Percentiles rank a stretch among this genome's conserved stretches.
These are phyloP conservation scores for Penicillium lagena DNA, from an alignment of 495 filamentous ascomycete genomes.

Conservation along the genomic window DNA sequence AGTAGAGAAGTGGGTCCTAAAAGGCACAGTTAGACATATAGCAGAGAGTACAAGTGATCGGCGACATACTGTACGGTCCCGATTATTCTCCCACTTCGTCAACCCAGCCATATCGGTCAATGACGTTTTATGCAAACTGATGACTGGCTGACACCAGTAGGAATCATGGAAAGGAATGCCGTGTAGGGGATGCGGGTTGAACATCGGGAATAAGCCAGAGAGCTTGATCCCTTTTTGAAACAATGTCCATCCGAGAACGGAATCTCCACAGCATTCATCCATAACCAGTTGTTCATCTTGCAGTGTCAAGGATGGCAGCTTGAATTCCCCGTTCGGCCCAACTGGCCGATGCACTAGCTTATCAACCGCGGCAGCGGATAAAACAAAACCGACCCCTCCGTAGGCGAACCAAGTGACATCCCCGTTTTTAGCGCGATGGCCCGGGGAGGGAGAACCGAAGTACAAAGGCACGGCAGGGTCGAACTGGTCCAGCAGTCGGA, in stretches of 20 bases:
- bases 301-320: slow-evolving; percentile 16
- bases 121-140: slow-evolving; percentile 45
- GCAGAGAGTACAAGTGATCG: neutral
- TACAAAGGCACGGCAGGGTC: slow-evolving; percentile 44
- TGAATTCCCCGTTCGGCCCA: slow-evolving; percentile 10
- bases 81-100: slow-evolving; percentile 17
- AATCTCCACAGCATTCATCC: slow-evolving; percentile 46
- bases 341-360: slow-evolving; percentile 15
- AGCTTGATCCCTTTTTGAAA: slow-evolving; percentile 36
- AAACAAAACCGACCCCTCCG: slow-evolving; percentile 46
- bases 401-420: slow-evolving; percentile 41
- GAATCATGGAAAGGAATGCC: slow-evolving; percentile 27
- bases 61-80: slow-evolving; percentile 15
- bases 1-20: slow-evolving; percentile 20
- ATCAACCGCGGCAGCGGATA: slow-evolving; percentile 44
- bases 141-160: slow-evolving; percentile 46
- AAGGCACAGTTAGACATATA: no score
- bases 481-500: slow-evolving; percentile 46
- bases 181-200: slow-evolving; percentile 37
- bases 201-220: slow-evolving; percentile 47
- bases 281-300: slow-evolving; percentile 29
- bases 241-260: slow-evolving; percentile 44
- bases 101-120: slow-evolving; percentile 18
- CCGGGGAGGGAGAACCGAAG: slow-evolving; percentile 42
- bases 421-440: slow-evolving; percentile 23